Percentiles rank a stretch among this genome's conserved stretches.
Conservation (phyloP, 345 rosid species). For the Xanthoceras sorbifolium region DNA sequence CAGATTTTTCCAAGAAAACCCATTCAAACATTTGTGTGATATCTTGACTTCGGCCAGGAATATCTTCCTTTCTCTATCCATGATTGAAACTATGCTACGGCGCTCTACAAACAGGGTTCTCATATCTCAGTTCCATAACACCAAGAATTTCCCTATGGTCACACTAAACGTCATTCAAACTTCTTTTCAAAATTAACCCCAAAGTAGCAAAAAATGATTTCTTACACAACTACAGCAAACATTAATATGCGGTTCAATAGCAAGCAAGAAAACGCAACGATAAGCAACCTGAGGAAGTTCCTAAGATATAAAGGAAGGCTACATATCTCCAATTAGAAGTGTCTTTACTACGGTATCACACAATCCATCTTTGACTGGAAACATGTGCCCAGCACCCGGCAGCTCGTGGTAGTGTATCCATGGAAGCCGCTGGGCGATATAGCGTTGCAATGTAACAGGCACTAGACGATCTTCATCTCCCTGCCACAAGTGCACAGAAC, state of each 20-base stretch:
- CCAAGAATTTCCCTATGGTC: too few relatives aligned
- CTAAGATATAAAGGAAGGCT: background rate
- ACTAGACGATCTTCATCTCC: constrained; percentile 60
- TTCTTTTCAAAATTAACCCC: background rate
- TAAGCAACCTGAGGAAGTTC: background rate
- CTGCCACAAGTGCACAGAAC: constrained; percentile 65
- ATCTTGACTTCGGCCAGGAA: too few relatives aligned
- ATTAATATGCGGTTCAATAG: background rate
- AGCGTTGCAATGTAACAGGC: constrained; percentile 56
- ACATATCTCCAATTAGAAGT: constrained; percentile 34
- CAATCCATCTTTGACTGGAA: constrained; percentile 47
- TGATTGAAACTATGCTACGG: background rate
- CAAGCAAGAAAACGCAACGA: background rate
- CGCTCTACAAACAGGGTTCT: background rate
- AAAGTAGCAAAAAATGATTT: background rate
- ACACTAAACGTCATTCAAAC: background rate
- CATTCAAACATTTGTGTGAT: background rate
- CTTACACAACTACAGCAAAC: background rate
- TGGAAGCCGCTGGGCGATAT: constrained; percentile 50
- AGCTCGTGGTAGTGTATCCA: constrained; percentile 68
- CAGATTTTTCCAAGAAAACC: background rate
- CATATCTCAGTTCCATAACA: background rate
- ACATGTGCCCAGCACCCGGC: constrained; percentile 57
- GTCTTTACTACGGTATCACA: constrained; percentile 43
- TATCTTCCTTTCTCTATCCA: too few relatives aligned